A percentile compares a stretch with the other conserved stretches of the same genome.
Evolutionary conservation across 495 filamentous ascomycete genomes (phyloP).

Genomic region (Lasiosphaeria ovina): DNA sequence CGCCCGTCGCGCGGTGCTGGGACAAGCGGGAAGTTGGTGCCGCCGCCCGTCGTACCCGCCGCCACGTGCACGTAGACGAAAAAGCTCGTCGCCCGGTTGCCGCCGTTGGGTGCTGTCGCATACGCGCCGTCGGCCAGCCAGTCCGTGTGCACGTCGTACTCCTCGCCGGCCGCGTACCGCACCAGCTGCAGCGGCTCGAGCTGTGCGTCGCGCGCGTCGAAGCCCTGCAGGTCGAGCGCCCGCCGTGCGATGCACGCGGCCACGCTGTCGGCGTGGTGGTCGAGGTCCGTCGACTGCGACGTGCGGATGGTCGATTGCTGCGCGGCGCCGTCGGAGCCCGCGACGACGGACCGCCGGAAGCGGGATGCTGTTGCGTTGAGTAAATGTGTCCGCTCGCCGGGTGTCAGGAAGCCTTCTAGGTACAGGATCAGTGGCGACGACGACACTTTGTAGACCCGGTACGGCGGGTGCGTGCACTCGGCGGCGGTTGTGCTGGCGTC

Average conservation of each 20-base stretch:
- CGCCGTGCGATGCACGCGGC: constrained; percentile 65
- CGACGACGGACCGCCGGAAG: constrained; percentile 36
- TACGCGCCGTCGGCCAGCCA: constrained; percentile 46
- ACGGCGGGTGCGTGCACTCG: constrained; percentile 33
- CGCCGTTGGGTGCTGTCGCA: constrained; percentile 33
- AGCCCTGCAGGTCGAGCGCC: constrained; percentile 64
- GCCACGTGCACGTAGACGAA: constrained; percentile 51
- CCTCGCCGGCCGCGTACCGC: constrained; percentile 44
- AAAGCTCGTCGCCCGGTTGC: constrained; percentile 48
- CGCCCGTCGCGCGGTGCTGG: constrained; percentile 30
- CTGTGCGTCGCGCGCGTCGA: constrained; percentile 37
- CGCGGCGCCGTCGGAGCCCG: constrained; percentile 29
- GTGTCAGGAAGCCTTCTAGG: constrained; percentile 44
- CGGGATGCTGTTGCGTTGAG: constrained; percentile 36
- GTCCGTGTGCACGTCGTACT: constrained; percentile 51
- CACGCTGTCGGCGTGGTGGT: constrained; percentile 51
- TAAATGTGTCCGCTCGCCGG: constrained; percentile 35
- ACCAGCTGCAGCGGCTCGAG: constrained; percentile 52
- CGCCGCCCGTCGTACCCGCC: constrained; percentile 48
- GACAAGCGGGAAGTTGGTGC: constrained; percentile 52
- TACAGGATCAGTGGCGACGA: constrained; percentile 53
- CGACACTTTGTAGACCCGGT: constrained; percentile 46
- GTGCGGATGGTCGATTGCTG: constrained; percentile 33
- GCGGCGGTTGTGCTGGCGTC: constrained; percentile 10
- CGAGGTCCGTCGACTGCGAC: constrained; percentile 38